A percentile compares a stretch with the other conserved stretches of the same genome.
Evolutionary conservation across 805 yeast genomes (phyloP).

Genomic region (Saccharomycopsis sp.): DNA sequence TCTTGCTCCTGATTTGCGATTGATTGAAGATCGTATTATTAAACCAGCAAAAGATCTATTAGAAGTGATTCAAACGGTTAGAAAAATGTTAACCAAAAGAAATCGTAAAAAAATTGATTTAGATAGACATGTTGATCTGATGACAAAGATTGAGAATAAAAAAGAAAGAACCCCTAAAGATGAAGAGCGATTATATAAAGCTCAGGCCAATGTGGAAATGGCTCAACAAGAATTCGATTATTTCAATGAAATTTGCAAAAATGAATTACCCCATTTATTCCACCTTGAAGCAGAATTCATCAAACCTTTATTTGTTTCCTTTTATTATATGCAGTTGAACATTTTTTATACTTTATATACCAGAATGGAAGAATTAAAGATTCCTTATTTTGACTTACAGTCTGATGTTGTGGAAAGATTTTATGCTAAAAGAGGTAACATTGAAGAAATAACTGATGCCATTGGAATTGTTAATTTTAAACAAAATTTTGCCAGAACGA

Average conservation of each 20-base stretch:
- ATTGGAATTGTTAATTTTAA: conserved; percentile 84
- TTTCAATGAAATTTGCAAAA: conserved; percentile 88
- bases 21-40: conserved; percentile 83
- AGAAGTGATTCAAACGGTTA: conserved; percentile 66
- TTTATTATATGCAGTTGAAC: conserved; percentile 96
- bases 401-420: conserved; percentile 80
- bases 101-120: conserved; percentile 91
- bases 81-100: conserved; percentile 93
- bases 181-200: conserved; percentile 81
- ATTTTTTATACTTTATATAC: conserved; percentile 87
- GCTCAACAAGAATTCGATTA: conserved; percentile 96
- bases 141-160: conserved; percentile 68
- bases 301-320: conserved; percentile 84
- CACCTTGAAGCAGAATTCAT: conserved; percentile 85
- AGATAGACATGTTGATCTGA: conserved; percentile 68
- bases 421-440: conserved; percentile 71
- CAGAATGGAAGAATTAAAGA: conserved; percentile 91
- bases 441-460: conserved; percentile 82
- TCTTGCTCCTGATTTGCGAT: conserved; percentile 83
- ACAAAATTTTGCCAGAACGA: conserved; percentile 75
- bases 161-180: conserved; percentile 79
- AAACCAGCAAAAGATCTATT: conserved; percentile 87
- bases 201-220: conserved; percentile 79
- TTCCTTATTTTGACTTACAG: conserved; percentile 85
- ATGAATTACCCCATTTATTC: conserved; percentile 81